phyloP scores from a whole-genome alignment of 371 early-diverging fungal genomes.

The Mortierella sp. region DNA sequence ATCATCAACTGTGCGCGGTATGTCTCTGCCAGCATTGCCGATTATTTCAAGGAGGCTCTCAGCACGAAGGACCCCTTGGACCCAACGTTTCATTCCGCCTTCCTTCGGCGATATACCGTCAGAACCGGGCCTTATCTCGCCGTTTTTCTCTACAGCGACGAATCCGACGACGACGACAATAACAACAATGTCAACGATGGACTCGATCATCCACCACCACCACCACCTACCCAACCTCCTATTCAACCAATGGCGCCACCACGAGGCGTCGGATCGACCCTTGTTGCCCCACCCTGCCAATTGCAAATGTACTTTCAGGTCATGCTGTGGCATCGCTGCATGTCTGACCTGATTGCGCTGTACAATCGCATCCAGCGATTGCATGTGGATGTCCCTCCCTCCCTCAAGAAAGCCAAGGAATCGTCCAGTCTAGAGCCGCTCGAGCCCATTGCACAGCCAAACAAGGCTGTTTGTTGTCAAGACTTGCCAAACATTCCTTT shows the following conservation, averaged over 20 bases:
- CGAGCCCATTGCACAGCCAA: background rate
- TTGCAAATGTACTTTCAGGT: constrained; percentile 46
- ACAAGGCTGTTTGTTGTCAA: constrained; percentile 23
- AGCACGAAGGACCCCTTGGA: constrained; percentile 16
- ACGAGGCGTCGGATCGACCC: constrained; percentile 3
- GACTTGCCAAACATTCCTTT: background rate
- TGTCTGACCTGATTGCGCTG: constrained; percentile 34
- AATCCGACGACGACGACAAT: background rate
- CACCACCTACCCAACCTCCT: no score
- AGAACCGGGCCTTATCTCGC: constrained; percentile 39
- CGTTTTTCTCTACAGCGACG: constrained; percentile 10
- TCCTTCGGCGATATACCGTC: constrained; percentile 20
- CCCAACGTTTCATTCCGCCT: constrained; percentile 15
- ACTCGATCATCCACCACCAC: no score
- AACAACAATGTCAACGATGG: background rate
- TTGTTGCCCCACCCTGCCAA: constrained; percentile 26
- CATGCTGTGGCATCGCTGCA: constrained; percentile 54
- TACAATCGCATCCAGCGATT: constrained; percentile 35
- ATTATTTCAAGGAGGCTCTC: constrained; percentile 15
- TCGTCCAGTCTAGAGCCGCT: background rate
- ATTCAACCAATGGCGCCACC: background rate
- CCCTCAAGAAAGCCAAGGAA: background rate
- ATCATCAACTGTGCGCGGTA: constrained; percentile 56
- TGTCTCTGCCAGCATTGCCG: constrained; percentile 46
- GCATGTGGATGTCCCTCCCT: constrained; percentile 17